Conservation (phyloP, 495 filamentous ascomycete genomes). For the Aspergillus sparsus region DNA sequence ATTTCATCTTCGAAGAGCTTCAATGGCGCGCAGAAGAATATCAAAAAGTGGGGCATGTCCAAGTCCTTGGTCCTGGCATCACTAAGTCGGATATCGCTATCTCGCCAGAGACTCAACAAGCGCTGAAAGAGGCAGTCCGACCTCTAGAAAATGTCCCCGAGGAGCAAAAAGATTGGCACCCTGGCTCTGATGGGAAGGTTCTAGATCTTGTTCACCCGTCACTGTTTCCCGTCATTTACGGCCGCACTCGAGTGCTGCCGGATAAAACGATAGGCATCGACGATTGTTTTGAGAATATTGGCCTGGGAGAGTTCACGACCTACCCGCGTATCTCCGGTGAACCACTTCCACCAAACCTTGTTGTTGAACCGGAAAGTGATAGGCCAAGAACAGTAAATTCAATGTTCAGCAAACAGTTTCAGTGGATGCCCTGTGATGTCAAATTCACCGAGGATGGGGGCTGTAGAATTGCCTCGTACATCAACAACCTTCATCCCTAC, state of each 20-base stretch:
- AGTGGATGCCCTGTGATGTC: constrained; percentile 64
- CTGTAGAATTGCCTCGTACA: constrained; percentile 46
- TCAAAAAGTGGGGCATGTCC: neutral
- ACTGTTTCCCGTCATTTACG: constrained; percentile 20
- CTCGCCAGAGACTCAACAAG: neutral
- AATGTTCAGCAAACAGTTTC: constrained; percentile 38
- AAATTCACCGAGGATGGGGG: constrained; percentile 33
- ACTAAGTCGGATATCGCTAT: constrained; percentile 20
- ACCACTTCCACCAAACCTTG: neutral
- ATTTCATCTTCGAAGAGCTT: constrained; percentile 54
- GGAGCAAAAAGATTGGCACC: constrained; percentile 19
- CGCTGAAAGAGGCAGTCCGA: constrained; percentile 3
- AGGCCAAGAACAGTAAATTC: too few species aligned
- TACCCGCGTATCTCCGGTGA: neutral
- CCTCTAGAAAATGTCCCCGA: constrained; percentile 13
- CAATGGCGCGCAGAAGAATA: constrained; percentile 41
- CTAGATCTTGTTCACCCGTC: constrained; percentile 24
- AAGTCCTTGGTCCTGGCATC: neutral
- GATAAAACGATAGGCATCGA: constrained; percentile 8
- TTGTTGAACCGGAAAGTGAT: neutral
- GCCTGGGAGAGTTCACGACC: neutral
- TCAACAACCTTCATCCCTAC: constrained; percentile 64
- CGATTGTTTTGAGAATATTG: constrained; percentile 12
- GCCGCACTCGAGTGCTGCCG: constrained; percentile 7
- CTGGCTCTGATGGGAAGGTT: constrained; percentile 18